phyloP scores from a whole-genome alignment of 83 land plant genomes.

The Diphasiastrum complanatum region DNA sequence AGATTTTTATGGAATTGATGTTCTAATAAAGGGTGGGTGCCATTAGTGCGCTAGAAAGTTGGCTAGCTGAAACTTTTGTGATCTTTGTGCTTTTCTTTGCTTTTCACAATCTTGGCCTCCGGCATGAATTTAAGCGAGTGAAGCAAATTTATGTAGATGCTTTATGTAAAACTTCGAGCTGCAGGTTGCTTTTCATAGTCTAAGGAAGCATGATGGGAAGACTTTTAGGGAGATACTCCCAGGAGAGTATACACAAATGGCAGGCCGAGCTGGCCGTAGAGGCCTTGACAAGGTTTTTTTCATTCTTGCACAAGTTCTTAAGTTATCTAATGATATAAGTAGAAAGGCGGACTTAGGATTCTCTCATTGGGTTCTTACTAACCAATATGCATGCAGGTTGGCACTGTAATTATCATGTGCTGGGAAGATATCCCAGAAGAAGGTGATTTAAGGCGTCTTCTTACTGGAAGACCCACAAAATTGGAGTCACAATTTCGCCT shows the following conservation, averaged over 20 bases:
- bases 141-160: no score
- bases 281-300: constrained; percentile 78
- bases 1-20: no score
- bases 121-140: no score
- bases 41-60: no score
- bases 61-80: no score
- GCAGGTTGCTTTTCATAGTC: constrained; percentile 92
- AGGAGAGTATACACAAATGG: constrained; percentile 99
- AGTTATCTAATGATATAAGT: no score
- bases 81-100: no score
- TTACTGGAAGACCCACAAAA: constrained; percentile 81
- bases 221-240: constrained; percentile 77
- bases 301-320: no score
- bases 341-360: not conserved
- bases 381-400: constrained; percentile 28
- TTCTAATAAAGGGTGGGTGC: no score
- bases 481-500: constrained; percentile 94
- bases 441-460: constrained; percentile 64
- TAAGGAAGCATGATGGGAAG: constrained; percentile 97
- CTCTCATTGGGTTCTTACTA: not conserved
- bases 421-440: constrained; percentile 98
- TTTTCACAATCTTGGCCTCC: no score
- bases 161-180: constrained; percentile 5
- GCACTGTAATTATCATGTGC: constrained; percentile 88
- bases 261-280: constrained; percentile 98